These are phyloP conservation scores for Populus hybrid DNA, from an alignment of 441 rosid genomes.

Conservation along the genomic window DNA sequence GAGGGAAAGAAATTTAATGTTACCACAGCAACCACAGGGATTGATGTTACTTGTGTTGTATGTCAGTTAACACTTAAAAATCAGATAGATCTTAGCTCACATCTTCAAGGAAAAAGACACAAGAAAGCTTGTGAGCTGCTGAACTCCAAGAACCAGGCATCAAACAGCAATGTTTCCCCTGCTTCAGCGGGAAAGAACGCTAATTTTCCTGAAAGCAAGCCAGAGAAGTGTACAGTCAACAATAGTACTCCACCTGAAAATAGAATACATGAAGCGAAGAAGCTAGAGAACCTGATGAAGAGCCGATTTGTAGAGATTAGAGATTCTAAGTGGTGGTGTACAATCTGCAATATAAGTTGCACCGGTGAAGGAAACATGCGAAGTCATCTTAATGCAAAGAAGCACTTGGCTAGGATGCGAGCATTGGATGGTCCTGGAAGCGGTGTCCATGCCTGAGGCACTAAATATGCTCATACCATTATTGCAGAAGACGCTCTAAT, in stretches of 20 bases:
- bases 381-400: constrained; percentile 20
- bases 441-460: background rate
- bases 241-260: background rate
- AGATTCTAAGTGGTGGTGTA: constrained; percentile 13
- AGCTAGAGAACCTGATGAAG: background rate
- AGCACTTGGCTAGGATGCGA: constrained; percentile 21
- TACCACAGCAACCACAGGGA: constrained; percentile 17
- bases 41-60: constrained; percentile 23
- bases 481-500: background rate
- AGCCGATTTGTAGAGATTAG: background rate
- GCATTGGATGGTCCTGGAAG: background rate
- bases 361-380: constrained; percentile 11
- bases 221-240: background rate
- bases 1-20: background rate
- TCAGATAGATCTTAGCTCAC: constrained; percentile 10
- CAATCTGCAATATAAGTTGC: constrained; percentile 27
- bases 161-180: background rate
- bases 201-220: background rate
- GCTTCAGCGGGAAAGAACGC: background rate
- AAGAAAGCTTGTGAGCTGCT: constrained; percentile 4
- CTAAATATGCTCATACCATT: background rate
- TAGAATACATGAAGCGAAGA: background rate
- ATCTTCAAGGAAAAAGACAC: constrained; percentile 27
- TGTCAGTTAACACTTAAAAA: constrained; percentile 19
- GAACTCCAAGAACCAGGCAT: constrained; percentile 18